Conservation (phyloP, 2,329 filamentous ascomycete species). For the Lojkania enalia region DNA sequence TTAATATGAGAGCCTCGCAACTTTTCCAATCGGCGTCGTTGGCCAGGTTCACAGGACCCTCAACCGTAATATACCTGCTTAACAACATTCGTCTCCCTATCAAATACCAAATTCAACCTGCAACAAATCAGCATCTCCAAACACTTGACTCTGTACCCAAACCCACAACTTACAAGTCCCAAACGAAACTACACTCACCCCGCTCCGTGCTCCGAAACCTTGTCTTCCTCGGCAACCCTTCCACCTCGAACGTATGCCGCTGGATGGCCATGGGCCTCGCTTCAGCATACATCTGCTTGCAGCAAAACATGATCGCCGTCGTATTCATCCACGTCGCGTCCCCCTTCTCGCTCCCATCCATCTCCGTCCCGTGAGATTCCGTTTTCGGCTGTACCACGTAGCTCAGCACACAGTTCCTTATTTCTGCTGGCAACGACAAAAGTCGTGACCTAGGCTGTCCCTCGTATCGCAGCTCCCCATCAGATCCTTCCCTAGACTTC, state of each 20-base stretch:
- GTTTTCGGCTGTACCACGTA: conserved; percentile 8
- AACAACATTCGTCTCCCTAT: conserved; percentile 15
- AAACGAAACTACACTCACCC: conserved; percentile 9
- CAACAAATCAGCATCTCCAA: not conserved
- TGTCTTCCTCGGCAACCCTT: conserved; percentile 14
- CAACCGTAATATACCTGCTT: conserved; percentile 14
- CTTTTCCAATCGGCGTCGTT: no score
- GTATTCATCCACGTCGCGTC: conserved; percentile 14
- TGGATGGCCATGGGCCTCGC: conserved; percentile 12
- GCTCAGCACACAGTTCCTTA: conserved; percentile 13
- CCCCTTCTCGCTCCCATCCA: not conserved
- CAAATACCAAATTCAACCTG: conserved; percentile 18
- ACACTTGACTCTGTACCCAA: not conserved
- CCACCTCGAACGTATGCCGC: conserved; percentile 12
- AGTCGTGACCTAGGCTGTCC: conserved; percentile 8
- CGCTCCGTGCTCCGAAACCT: conserved; percentile 2
- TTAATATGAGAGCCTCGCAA: no score
- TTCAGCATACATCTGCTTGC: conserved; percentile 20
- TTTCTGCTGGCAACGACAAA: conserved; percentile 15
- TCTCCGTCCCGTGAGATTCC: conserved; percentile 1
- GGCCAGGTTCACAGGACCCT: no score
- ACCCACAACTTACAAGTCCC: conserved; percentile 11
- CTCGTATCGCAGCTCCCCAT: conserved; percentile 6
- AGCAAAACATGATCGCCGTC: conserved; percentile 15
- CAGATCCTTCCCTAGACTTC: conserved; percentile 9